Conservation (phyloP, 106 monocot genomes). For the Dendrobium huoshanense region DNA sequence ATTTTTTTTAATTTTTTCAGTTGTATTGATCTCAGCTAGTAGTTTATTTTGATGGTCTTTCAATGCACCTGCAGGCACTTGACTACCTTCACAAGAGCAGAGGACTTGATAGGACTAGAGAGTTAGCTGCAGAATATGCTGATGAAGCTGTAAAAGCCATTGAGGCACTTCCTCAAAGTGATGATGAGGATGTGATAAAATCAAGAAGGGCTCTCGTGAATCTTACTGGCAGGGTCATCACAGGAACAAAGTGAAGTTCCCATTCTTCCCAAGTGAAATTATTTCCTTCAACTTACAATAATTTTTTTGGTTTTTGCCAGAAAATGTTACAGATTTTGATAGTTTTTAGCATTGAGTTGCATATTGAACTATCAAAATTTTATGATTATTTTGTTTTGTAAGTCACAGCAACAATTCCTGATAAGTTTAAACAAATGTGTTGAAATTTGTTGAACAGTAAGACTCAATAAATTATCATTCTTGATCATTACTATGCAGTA, state of each 20-base stretch:
- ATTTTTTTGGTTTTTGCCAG: too few relatives aligned
- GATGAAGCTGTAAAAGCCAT: conserved; percentile 36
- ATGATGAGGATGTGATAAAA: conserved; percentile 33
- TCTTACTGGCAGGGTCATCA: conserved; percentile 12
- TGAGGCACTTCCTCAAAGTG: conserved; percentile 34
- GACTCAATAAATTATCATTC: background rate
- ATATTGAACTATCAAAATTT: background rate
- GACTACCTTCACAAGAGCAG: conserved; percentile 61
- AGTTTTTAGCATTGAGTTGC: background rate
- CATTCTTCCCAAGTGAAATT: background rate
- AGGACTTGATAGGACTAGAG: conserved; percentile 52
- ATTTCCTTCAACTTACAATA: background rate
- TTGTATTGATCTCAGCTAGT: too few relatives aligned
- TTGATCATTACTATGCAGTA: too few relatives aligned
- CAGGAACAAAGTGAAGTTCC: conserved; percentile 30
- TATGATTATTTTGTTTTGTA: background rate
- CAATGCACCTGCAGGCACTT: conserved; percentile 42
- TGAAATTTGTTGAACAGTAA: background rate
- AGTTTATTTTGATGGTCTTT: background rate
- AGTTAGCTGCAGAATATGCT: conserved; percentile 40
- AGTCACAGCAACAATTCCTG: background rate
- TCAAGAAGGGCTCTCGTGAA: conserved; percentile 46
- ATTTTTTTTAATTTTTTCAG: too few relatives aligned
- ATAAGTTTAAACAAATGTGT: background rate
- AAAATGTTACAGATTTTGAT: too few relatives aligned